Conservation (phyloP, 768 basidiomycete species). For the Naganishia friedmannii region DNA sequence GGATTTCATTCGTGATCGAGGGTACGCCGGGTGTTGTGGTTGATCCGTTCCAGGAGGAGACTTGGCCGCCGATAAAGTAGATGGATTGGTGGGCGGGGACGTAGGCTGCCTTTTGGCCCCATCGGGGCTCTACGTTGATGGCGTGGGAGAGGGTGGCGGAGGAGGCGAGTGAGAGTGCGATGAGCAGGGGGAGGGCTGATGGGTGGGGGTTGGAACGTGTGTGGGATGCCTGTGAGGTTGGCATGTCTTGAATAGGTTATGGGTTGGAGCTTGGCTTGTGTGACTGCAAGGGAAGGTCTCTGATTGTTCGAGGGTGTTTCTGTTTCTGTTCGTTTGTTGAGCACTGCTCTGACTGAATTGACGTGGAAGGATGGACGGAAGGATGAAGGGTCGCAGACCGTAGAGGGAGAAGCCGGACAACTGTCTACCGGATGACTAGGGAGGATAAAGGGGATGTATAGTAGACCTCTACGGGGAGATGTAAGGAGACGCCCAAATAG, state of each 20-base stretch:
- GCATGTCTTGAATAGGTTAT: not conserved
- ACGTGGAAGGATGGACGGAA: not conserved
- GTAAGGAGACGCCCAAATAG: too few relatives aligned
- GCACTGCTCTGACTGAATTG: not conserved
- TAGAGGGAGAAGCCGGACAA: not conserved
- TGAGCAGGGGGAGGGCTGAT: not conserved
- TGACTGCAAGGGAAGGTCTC: not conserved
- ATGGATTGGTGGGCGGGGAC: constrained; percentile 42
- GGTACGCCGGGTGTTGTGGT: constrained; percentile 19
- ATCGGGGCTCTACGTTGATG: constrained; percentile 32
- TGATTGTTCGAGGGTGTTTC: too few relatives aligned
- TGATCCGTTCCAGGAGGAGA: constrained; percentile 29
- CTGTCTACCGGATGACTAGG: not conserved
- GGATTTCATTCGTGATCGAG: constrained; percentile 50
- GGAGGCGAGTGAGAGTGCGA: not conserved
- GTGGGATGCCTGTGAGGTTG: not conserved
- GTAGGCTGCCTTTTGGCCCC: constrained; percentile 50
- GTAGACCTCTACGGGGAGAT: not conserved
- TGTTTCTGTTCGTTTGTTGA: not conserved
- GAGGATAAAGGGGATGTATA: too few relatives aligned
- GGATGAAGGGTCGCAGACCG: constrained; percentile 21
- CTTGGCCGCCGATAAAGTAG: constrained; percentile 49
- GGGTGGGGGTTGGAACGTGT: not conserved
- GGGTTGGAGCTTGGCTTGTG: too few relatives aligned
- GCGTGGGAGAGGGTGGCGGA: not conserved